Percentiles rank a stretch among this genome's conserved stretches.
These are phyloP conservation scores for Helenozyma rhizophorensis DNA, from an alignment of 805 yeast genomes.

Conservation along the genomic window DNA sequence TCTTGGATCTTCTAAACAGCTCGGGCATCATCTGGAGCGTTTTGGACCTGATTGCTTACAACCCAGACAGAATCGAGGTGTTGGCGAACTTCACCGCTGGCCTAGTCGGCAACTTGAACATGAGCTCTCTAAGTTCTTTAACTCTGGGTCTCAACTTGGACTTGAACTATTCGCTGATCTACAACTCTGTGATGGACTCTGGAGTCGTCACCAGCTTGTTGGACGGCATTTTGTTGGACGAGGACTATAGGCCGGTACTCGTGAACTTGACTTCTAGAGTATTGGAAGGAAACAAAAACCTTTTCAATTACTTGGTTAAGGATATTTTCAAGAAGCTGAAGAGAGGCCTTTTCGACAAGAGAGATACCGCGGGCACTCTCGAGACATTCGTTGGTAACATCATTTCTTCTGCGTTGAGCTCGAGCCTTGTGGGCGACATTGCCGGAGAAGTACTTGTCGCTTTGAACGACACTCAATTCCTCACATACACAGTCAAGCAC, in stretches of 20 bases:
- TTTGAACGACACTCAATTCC: slow-evolving; percentile 39
- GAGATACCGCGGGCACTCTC: slow-evolving; percentile 20
- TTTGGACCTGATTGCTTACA: slow-evolving; percentile 33
- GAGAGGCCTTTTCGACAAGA: slow-evolving; percentile 11
- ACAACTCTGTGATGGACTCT: slow-evolving; percentile 24
- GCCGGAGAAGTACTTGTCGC: slow-evolving; percentile 28
- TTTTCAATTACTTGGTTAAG: slow-evolving; percentile 19
- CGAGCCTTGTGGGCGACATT: slow-evolving; percentile 22
- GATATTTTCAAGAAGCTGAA: slow-evolving; percentile 19
- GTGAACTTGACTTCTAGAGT: slow-evolving; percentile 27
- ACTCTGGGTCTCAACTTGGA: slow-evolving; percentile 8
- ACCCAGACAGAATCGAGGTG: slow-evolving; percentile 22
- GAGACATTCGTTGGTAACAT: slow-evolving; percentile 26
- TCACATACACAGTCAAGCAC: slow-evolving; percentile 32
- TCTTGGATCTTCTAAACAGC: slow-evolving; percentile 23
- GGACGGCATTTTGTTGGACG: slow-evolving; percentile 37
- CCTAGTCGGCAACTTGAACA: slow-evolving; percentile 13
- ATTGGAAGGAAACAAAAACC: slow-evolving; percentile 27
- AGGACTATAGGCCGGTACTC: slow-evolving; percentile 26
- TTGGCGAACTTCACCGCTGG: slow-evolving; percentile 31
- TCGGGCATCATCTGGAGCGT: slow-evolving; percentile 31
- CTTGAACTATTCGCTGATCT: slow-evolving; percentile 17
- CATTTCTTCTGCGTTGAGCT: slow-evolving; percentile 23
- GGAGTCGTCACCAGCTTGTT: slow-evolving; percentile 31
- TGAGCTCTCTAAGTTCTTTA: slow-evolving; percentile 6